These are phyloP conservation scores for Melaleuca quinquenervia DNA, from an alignment of 345 rosid species.

Conservation along the genomic window DNA sequence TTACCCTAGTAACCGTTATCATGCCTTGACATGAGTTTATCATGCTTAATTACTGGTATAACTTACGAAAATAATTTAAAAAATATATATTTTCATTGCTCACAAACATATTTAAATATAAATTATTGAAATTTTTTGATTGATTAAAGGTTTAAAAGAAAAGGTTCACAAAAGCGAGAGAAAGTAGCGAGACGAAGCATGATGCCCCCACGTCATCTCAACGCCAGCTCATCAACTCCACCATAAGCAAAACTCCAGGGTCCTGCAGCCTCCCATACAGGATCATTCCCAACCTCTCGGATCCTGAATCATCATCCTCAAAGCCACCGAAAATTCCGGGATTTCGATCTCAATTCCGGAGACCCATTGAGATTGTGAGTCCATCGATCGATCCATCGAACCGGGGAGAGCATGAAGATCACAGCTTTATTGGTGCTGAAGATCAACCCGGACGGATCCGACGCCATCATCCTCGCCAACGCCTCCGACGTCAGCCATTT, in stretches of 20 bases:
- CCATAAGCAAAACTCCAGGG: not conserved
- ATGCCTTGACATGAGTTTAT: no score
- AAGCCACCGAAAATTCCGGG: not conserved
- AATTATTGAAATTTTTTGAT: no score
- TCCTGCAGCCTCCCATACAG: not conserved
- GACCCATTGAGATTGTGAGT: not conserved
- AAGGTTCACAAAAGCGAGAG: not conserved
- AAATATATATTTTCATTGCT: no score
- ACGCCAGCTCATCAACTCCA: not conserved
- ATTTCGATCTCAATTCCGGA: not conserved
- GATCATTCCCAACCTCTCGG: not conserved
- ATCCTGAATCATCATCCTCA: not conserved
- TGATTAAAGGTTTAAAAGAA: no score
- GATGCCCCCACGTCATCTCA: no score
- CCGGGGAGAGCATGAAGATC: conserved; percentile 61
- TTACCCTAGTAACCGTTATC: no score
- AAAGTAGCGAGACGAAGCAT: not conserved
- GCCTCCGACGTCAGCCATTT: conserved; percentile 79
- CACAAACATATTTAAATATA: no score
- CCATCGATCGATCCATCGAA: not conserved
- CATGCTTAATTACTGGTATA: no score
- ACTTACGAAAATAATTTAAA: no score
- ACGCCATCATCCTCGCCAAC: conserved; percentile 57
- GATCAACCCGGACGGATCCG: conserved; percentile 50
- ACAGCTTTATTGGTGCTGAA: conserved; percentile 79